These are phyloP conservation scores for Rhizophagus clarus DNA, from an alignment of 192 early-diverging fungal genomes.

Conservation along the genomic window DNA sequence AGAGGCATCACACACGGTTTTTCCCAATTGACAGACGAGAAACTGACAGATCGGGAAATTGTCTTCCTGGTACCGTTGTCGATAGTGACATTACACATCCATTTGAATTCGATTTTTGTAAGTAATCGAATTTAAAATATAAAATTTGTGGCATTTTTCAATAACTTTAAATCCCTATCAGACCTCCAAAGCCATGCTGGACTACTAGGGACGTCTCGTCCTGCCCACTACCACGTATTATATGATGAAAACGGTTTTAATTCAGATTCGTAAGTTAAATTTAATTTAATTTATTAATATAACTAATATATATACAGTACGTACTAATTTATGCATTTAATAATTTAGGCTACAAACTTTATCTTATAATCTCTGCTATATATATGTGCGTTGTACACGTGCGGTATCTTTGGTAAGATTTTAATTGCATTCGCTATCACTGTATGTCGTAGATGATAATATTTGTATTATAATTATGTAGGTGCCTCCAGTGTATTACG, in stretches of 20 bases:
- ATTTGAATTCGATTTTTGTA: constrained; percentile 83
- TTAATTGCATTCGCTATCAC: neutral
- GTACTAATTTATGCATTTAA: neutral
- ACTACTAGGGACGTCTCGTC: constrained; percentile 89
- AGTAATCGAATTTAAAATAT: neutral
- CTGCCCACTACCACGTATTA: constrained; percentile 90
- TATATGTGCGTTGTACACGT: constrained; percentile 89
- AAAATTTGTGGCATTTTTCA: neutral
- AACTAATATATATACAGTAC: neutral
- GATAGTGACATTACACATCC: constrained; percentile 77
- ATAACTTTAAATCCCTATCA: neutral
- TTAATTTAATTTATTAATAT: neutral
- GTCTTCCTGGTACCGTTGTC: constrained; percentile 79
- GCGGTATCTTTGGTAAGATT: constrained; percentile 70
- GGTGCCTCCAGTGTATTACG: constrained; percentile 90
- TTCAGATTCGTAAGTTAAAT: constrained; percentile 50
- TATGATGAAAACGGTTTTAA: constrained; percentile 84
- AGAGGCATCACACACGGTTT: constrained; percentile 90
- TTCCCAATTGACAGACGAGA: constrained; percentile 66
- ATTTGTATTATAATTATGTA: neutral
- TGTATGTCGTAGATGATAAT: neutral
- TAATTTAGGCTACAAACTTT: constrained; percentile 69
- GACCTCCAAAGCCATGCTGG: constrained; percentile 87
- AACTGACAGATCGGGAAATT: constrained; percentile 78
- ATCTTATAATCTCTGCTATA: constrained; percentile 89